Evolutionary conservation across 2,329 filamentous ascomycete species (phyloP), one percentile per base, ranked within the genome.

Genomic region (Dactylonectria macrodidyma): DNA sequence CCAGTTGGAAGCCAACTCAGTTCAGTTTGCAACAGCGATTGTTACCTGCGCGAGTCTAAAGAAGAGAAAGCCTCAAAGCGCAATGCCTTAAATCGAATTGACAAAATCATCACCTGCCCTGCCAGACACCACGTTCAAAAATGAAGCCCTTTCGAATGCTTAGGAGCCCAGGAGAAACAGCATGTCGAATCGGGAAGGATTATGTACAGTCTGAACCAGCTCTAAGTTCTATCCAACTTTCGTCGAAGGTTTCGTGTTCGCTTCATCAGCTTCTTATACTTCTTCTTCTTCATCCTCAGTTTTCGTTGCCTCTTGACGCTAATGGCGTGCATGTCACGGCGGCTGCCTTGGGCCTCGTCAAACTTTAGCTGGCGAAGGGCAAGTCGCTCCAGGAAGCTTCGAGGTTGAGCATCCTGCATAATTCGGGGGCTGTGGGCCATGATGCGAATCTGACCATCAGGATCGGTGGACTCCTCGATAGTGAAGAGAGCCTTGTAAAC

Each of bases 201-300:
- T 77, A 76, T 77, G 70, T 76, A 78, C 73, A 76, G 47, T 67
- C 62, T 65, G 54, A 68, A 51, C 50, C 47, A 36, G 47, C 24
- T 52, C 68, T 85, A 90, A 71, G 88, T 84, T 78, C 91, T 89
- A 77, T 93, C 94, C 77, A 96, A 86, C 86, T 95, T 97, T 80
- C 95, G 91, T 80, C 95, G 92, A 85, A 95, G 82, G 80, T 94
- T 95, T 81, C 95, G 90, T 78, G 95, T 98, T 83, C 91, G 89
- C 87, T 92, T 93, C 93, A 97, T 95, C 75, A 98, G 87, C 90
- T 99, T 99, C 95, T 98, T 98, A 84, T 97, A 97, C 91, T 99
- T 99, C 89, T 98, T 95, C 90, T 98, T 99, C 93, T 99, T 99
- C 95, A 99, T 99, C 90, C 95, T 97, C 78, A 98, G 85, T 85